Conservation (phyloP, 2,329 filamentous ascomycete genomes). For the Penicillium crustosum region DNA sequence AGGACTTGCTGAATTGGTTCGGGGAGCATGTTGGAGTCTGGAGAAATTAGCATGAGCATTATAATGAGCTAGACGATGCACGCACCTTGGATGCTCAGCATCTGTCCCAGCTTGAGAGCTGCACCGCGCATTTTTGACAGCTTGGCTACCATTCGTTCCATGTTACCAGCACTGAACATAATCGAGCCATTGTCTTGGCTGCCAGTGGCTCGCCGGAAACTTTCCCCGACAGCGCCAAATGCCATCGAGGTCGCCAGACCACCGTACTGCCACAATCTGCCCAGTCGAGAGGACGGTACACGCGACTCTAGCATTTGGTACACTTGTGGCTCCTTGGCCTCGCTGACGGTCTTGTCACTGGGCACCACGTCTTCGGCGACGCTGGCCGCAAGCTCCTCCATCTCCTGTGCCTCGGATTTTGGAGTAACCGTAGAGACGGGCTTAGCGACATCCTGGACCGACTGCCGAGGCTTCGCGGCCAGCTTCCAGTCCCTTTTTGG, state of each 20-base stretch:
- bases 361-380: slow-evolving; percentile 44
- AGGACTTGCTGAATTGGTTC: slow-evolving; percentile 82
- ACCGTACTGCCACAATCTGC: slow-evolving; percentile 90
- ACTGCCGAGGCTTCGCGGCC: slow-evolving; percentile 1
- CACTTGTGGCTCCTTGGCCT: slow-evolving; percentile 33
- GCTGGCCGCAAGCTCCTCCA: slow-evolving; percentile 49
- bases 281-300: slow-evolving; percentile 83
- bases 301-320: slow-evolving; percentile 84
- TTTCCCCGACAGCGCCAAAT: slow-evolving; percentile 83
- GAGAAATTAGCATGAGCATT: slow-evolving; percentile 6
- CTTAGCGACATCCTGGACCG: neutral
- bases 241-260: slow-evolving; percentile 94
- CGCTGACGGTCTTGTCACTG: slow-evolving; percentile 15
- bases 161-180: slow-evolving; percentile 83
- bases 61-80: neutral
- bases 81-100: slow-evolving; percentile 87
- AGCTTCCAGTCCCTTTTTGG: slow-evolving; percentile 20
- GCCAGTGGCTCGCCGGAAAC: slow-evolving; percentile 75
- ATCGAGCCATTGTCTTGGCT: slow-evolving; percentile 68
- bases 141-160: slow-evolving; percentile 89
- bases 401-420: slow-evolving; percentile 37
- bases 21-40: slow-evolving; percentile 89
- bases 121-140: slow-evolving; percentile 95
- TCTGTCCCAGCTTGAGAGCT: slow-evolving; percentile 94
- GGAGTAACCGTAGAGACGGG: neutral